Evolutionary conservation across 208 protist species (phyloP), one percentile per base, ranked within the genome.

Genomic region (Crithidia sp.): DNA sequence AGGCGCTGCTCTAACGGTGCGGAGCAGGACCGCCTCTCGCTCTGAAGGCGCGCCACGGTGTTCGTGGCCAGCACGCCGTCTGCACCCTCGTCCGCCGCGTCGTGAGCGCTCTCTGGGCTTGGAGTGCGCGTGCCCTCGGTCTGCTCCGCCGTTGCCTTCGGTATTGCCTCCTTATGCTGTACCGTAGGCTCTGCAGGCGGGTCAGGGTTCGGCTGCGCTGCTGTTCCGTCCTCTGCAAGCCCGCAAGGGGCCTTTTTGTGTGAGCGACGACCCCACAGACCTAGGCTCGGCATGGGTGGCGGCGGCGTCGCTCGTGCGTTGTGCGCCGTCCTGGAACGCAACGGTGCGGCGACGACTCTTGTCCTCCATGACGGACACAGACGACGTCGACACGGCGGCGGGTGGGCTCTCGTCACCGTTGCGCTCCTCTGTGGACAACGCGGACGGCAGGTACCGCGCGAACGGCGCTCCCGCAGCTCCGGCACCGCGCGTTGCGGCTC

Each of bases 301-400:
- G 14, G 52, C 52, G n/a, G 52, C 16, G 16, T 56, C 16, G n/a
- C 10, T 44, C 19, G 16, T 2, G 41, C 41, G 40, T 5, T 19
- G 45, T 67, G 8, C 19, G 45, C 36, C 61, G 45, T 43, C 49
- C 5, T 45, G 47, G 16, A 57, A 57, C 6, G 16, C 50, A 0
- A 57, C 13, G 37, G 62, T 57, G 37, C 37, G 19, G 10, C 50
- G 62, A 12, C 37, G 62, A 36, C 62, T 45, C 37, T 57, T 57
- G 14, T 67, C 50, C 10, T 9, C 14, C 3, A 55, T 6, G 3
- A 19, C 45, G 39, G 45, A 4, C 14, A 5, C 28, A 40, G 39
- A 52, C 6, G 44, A 55, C 28, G 61, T 10, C 2, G 13, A 3
- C 4, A n/a, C 61, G 7, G 28, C 7, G 41, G 4, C 28, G 7